Evolutionary conservation across 2,329 filamentous ascomycete genomes (phyloP), one percentile per base, ranked within the genome.

Genomic region (Colletotrichum orbiculare): DNA sequence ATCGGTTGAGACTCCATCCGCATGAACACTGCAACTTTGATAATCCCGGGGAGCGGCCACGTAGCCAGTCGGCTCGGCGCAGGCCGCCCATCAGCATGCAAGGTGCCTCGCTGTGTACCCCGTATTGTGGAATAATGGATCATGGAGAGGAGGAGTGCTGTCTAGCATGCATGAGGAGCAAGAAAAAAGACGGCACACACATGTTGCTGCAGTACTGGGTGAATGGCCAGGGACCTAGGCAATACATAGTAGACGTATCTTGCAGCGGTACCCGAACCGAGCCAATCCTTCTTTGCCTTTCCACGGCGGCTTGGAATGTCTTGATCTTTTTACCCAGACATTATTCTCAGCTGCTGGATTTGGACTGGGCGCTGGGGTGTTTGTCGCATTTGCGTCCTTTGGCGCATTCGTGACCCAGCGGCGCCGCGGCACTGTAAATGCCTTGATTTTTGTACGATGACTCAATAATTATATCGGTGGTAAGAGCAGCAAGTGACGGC

Each of bases 21-120:
- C 62, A 62, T 65, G 52, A 65, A 65, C 49, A 65, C 52, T 61
- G 46, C 62, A 25, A 62, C 62, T 41, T 56, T 13, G 42, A 46
- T 37, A 15, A 13, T 38, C 61, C 35, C 39, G 42, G 5, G 25
- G 25, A 25, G 25, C 25, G 25, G 25, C 25, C 25, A 25, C 43
- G 42, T 43, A 42, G 42, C 60, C 60, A 54, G 60, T 54, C 60
- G 60, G 55, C 60, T 64, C 60, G 55, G 34, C 47, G 55, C 48
- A 48, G 47, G 15, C 43, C 25, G 25, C 25, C 25, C 25, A 25
- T 25, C 25, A 25, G 25, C 25, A 25, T 59, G 55, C 60, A 53
- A 48, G 25, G 37, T 45, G 60, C 60, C 55, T 60, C n/a, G 56
- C 56, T 54, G 42, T 57, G 49, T 46, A 61, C 50, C 56, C 61